Base-by-base conservation (phyloP, 2,329 filamentous ascomycete genomes). In the Alternaria metachromatica region DNA sequence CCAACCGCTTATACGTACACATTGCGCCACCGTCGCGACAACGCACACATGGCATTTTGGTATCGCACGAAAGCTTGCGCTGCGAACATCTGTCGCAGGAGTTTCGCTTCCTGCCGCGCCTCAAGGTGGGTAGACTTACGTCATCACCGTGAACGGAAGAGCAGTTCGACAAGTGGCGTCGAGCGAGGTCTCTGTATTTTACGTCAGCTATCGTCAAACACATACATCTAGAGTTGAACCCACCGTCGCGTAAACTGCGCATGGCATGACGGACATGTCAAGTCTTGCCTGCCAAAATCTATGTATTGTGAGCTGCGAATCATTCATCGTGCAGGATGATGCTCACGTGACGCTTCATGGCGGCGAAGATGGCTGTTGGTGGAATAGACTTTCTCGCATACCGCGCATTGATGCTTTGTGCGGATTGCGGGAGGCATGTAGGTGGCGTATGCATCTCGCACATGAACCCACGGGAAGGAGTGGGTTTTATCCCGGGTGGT, bases 281-380 rank as follows among this genome's bases (percentile, higher is more conserved):
- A 33, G 48, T 50, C 48, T 15, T 50, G 48, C 25, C 48, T 30
- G n/a, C 48, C 48, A 5, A 30, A 50, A 30, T 50, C 48, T 50
- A 4, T 2, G 3, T n/a, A 18, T 28, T 33, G 48, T 50, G 48
- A 50, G 48, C 26, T 8, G 48, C 10, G 26, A 4, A 3, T 18
- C 1, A 21, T 6, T 3, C 3, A 11, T 6, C 9, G 26, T 8
- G 6, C 7, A 10, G 8, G 26, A 3, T 4, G 6, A 13, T 1
- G 21, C 48, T 50, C 48, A 50, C 48, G 48, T 20, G 26, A 30
- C 6, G 48, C 48, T 21, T 50, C 48, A 50, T 50, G 48, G 10
- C 48, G 48, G 13, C 48, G 48, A 26, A 50, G n/a, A 30, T 50
- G 48, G 48, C 48, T 50, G 9, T 50, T 50, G 48, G 48, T 50